Base-by-base conservation (phyloP, 805 yeast species). In the Saccharomycopsis capsularis region DNA sequence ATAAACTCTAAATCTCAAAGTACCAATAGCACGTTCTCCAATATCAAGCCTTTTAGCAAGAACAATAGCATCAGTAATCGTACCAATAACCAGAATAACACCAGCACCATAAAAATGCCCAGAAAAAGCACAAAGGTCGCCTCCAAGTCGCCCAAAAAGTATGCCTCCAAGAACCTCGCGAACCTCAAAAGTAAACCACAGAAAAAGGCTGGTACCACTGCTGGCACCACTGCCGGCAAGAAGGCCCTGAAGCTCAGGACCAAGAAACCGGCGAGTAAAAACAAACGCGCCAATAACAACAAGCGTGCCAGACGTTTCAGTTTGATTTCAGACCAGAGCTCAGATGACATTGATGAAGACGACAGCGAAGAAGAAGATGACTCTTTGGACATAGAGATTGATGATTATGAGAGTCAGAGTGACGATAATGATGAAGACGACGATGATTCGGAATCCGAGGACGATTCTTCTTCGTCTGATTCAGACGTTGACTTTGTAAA, bases 401-500 rank as follows among this genome's bases (percentile, higher is more conserved):
- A 48, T 22, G 56, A 48, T 30, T 43, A 52, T 30, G 60, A 54
- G 18, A 63, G 61, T 21, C 68, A 64, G 43, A 65, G 58, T 7
- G 69, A 64, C 32, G 71, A 70, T 19, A 68, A 70, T 34, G 70
- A 63, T 27, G 65, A 63, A 25, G 62, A 57, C 2, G 60, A 61
- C 24, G 68, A 63, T 11, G 63, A 60, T 16, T 66, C 66, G 11
- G 62, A 61, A 16, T 60, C 61, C 15, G 60, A 62, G 2, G 68
- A 27, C 4, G 42, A 30, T 23, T 35, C 75, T 9, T 75, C 81
- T 9, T 77, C 82, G 0, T 82, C 78, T 56, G 87, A 80, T 56
- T 80, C 79, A 34, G 80, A 78, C 56, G 79, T 83, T 2, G 91
- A 85, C 64, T 82, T 81, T 61, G 85, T 84, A 15, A 77, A 76